These are phyloP conservation scores for Scopulariopsis brevicaulis DNA, from an alignment of 2,329 filamentous ascomycete species.

Conservation along the genomic window DNA sequence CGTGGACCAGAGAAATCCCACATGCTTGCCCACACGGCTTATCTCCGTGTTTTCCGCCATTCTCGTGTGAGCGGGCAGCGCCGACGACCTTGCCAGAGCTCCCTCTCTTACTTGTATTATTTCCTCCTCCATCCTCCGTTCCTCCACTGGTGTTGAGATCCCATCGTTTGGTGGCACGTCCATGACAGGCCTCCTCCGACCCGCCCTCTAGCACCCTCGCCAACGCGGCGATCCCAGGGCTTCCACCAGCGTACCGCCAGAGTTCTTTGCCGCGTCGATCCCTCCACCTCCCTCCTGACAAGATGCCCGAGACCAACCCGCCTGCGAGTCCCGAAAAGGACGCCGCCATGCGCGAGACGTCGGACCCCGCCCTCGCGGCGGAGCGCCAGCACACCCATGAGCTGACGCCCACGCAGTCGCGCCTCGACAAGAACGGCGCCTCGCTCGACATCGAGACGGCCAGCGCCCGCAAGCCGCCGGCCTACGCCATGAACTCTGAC, in stretches of 20 bases:
- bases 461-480: slow-evolving; percentile 10
- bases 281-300: not conserved
- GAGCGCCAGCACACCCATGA: slow-evolving; percentile 29
- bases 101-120: not conserved
- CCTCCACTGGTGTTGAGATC: no score
- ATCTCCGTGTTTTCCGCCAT: not conserved
- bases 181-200: not conserved
- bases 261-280: not conserved
- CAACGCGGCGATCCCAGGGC: not conserved
- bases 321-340: not conserved
- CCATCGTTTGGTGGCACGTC: not conserved
- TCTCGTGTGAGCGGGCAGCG: not conserved
- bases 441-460: slow-evolving; percentile 19
- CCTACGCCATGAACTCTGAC: slow-evolving; percentile 21
- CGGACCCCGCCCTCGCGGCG: slow-evolving; percentile 22
- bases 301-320: not conserved
- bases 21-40: not conserved
- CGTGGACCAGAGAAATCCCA: not conserved
- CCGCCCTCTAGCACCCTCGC: not conserved
- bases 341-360: slow-evolving; percentile 12
- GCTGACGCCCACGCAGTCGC: slow-evolving; percentile 22
- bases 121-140: not conserved
- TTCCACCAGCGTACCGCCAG: not conserved
- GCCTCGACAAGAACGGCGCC: slow-evolving; percentile 20
- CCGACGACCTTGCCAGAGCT: not conserved